Conservation (phyloP, 2,329 filamentous ascomycete species). For the Aplosporella prunicola region DNA sequence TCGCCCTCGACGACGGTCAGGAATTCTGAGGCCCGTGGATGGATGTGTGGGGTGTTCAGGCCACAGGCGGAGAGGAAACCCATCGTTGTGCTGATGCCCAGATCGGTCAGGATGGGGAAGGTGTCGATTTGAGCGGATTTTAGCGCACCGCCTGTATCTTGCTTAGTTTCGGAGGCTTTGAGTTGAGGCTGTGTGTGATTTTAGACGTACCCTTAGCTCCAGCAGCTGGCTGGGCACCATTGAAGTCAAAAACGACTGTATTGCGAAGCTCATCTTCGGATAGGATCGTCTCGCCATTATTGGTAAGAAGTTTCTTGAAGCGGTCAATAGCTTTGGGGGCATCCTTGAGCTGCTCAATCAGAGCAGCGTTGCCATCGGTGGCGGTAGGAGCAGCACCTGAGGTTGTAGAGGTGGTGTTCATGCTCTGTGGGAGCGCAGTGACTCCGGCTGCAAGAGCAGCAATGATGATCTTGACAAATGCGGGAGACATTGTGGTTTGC, state of each 20-base stretch:
- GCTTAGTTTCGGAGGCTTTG: neutral
- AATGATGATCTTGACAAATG: constrained; percentile 24
- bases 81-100: constrained; percentile 30
- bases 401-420: constrained; percentile 6
- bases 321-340: constrained; percentile 29
- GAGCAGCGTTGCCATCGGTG: constrained; percentile 16
- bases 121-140: constrained; percentile 25
- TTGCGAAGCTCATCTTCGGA: constrained; percentile 22
- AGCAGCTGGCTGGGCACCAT: constrained; percentile 31
- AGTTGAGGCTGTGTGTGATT: constrained; percentile 5
- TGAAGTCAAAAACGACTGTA: constrained; percentile 55
- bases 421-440: constrained; percentile 24
- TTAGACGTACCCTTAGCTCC: constrained; percentile 45
- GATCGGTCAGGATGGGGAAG: constrained; percentile 31
- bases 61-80: constrained; percentile 36
- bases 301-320: constrained; percentile 28
- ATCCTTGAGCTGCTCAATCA: constrained; percentile 23
- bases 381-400: constrained; percentile 12
- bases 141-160: constrained; percentile 5
- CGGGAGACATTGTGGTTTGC: constrained; percentile 25
- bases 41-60: constrained; percentile 41
- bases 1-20: constrained; percentile 35
- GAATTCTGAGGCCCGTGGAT: constrained; percentile 41
- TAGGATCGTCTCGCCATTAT: constrained; percentile 21
- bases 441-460: constrained; percentile 22